Evolutionary conservation across 371 early-diverging fungal species (phyloP).

Genomic region (Batrachochytrium dendrobatidis): DNA sequence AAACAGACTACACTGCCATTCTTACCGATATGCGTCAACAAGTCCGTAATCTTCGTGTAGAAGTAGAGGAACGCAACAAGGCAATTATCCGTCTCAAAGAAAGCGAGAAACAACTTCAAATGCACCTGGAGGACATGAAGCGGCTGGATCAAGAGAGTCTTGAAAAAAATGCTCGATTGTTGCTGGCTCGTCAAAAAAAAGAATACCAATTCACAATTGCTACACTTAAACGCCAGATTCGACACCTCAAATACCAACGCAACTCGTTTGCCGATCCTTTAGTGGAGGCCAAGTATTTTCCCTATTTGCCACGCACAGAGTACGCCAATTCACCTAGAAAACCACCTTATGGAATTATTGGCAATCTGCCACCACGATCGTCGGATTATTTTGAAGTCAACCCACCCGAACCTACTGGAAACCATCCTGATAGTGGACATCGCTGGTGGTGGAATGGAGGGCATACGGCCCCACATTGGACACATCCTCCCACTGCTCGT

Average conservation of each 20-base stretch:
- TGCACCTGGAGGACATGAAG: conserved; percentile 9
- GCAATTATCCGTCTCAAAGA: conserved; percentile 17
- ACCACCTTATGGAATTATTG: conserved; percentile 25
- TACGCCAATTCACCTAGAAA: conserved; percentile 22
- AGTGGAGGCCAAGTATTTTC: conserved; percentile 37
- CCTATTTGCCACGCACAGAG: conserved; percentile 29
- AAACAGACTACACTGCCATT: conserved; percentile 16
- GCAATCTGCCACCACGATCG: conserved; percentile 26
- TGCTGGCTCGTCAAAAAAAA: conserved; percentile 35
- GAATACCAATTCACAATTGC: conserved; percentile 34
- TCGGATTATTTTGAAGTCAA: conserved; percentile 33
- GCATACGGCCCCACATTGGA: conserved; percentile 5
- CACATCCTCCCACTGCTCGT: conserved; percentile 5
- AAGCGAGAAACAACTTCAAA: conserved; percentile 18
- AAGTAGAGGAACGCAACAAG: conserved; percentile 20
- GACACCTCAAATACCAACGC: conserved; percentile 31
- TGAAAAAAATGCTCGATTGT: conserved; percentile 25
- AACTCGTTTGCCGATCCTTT: conserved; percentile 33
- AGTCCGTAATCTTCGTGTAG: conserved; percentile 12
- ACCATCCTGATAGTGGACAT: conserved; percentile 37
- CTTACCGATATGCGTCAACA: conserved; percentile 20
- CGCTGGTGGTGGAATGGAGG: conserved; percentile 42
- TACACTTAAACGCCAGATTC: conserved; percentile 28
- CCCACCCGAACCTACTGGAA: conserved; percentile 38
- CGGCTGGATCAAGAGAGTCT: conserved; percentile 14